phyloP scores from a whole-genome alignment of 805 yeast species.

The Scheffersomyces spartinae region DNA sequence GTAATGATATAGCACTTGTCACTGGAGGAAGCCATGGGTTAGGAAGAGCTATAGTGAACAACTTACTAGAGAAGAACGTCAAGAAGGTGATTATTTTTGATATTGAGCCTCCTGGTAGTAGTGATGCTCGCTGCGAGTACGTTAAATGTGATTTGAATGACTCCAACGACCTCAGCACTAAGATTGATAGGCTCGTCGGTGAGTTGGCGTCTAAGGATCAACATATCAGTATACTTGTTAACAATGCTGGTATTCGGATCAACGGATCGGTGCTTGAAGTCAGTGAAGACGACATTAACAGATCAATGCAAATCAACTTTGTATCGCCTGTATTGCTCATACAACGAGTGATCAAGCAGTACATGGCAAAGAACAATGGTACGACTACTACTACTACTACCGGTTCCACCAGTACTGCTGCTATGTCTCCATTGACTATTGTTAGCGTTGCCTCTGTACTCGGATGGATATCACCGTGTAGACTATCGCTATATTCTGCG shows the following conservation, averaged over 20 bases:
- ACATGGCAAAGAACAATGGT: no score
- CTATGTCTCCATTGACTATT: no score
- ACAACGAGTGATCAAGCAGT: no score
- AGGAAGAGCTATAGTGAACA: conserved; percentile 18
- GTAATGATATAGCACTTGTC: conserved; percentile 20
- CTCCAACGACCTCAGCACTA: conserved; percentile 6
- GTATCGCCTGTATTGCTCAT: no score
- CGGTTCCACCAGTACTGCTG: no score
- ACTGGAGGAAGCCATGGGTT: conserved; percentile 32
- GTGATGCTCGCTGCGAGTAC: conserved; percentile 6
- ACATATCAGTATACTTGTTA: conserved; percentile 13
- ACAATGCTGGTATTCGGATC: conserved; percentile 29
- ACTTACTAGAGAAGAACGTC: conserved; percentile 7
- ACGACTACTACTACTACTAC: no score
- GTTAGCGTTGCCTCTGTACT: conserved; percentile 26
- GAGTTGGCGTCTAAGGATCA: conserved; percentile 5
- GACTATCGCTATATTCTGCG: conserved; percentile 27
- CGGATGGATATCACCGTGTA: conserved; percentile 25
- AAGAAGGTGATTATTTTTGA: conserved; percentile 16
- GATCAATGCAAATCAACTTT: no score
- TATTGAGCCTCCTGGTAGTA: conserved; percentile 6
- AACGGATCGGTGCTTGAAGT: conserved; percentile 15
- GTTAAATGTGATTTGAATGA: conserved; percentile 20
- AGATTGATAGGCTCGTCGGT: conserved; percentile 8
- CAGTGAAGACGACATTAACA: conserved; percentile 7